Conservation (phyloP, 495 filamentous ascomycete genomes). For the Xylaria intraflava region DNA sequence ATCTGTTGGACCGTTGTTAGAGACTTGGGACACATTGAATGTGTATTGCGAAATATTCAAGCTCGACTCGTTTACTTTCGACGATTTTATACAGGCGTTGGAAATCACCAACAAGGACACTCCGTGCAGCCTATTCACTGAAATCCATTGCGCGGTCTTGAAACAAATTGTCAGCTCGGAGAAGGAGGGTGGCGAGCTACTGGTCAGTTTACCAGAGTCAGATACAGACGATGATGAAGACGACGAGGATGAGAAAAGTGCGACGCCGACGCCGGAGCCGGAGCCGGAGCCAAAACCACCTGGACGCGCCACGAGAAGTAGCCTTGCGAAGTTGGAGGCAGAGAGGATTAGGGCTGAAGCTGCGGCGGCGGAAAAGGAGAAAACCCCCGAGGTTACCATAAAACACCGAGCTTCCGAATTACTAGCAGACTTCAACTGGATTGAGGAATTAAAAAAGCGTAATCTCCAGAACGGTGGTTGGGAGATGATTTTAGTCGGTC, state of each 20-base stretch:
- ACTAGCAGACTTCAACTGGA: slow-evolving; percentile 67
- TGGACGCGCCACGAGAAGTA: slow-evolving; percentile 73
- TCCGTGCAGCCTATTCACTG: slow-evolving; percentile 81
- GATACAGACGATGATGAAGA: slow-evolving; percentile 58
- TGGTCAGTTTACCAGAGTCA: slow-evolving; percentile 70
- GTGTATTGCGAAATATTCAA: slow-evolving; percentile 91
- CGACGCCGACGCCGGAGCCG: slow-evolving; percentile 43
- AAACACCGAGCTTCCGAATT: slow-evolving; percentile 77
- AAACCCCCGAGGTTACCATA: slow-evolving; percentile 33
- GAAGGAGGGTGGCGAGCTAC: slow-evolving; percentile 68
- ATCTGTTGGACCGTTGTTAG: slow-evolving; percentile 71
- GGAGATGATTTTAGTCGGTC: slow-evolving; percentile 81
- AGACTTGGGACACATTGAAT: slow-evolving; percentile 93
- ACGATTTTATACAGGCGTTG: slow-evolving; percentile 90
- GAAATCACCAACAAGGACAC: slow-evolving; percentile 67
- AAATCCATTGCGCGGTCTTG: slow-evolving; percentile 85
- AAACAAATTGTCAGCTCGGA: slow-evolving; percentile 76
- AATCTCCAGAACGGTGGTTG: slow-evolving; percentile 89
- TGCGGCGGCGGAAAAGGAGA: slow-evolving; percentile 40
- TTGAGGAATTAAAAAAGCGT: slow-evolving; percentile 71
- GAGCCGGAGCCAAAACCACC: slow-evolving; percentile 59
- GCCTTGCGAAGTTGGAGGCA: slow-evolving; percentile 72
- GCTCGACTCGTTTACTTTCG: slow-evolving; percentile 94
- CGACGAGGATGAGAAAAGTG: slow-evolving; percentile 48
- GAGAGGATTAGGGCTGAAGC: slow-evolving; percentile 53